A percentile compares a stretch with the other conserved stretches of the same genome.
phyloP scores from a whole-genome alignment of 768 basidiomycete species.

The Pholiota conissans region DNA sequence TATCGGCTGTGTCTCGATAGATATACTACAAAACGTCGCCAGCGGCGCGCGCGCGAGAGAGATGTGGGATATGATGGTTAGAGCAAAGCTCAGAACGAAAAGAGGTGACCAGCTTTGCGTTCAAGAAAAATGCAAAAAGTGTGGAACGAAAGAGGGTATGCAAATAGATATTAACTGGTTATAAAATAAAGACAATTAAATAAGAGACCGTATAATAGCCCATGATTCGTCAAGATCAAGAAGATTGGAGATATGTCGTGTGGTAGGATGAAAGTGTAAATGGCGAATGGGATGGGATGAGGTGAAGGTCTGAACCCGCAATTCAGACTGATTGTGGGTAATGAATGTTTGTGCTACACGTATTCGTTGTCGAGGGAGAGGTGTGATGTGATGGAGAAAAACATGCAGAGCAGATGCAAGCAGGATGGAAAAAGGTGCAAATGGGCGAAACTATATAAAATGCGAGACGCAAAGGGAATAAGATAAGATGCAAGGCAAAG shows the following conservation, averaged over 20 bases:
- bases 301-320: conserved; percentile 1
- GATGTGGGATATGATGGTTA: not conserved
- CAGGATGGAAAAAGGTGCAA: conserved; percentile 7
- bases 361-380: conserved; percentile 3
- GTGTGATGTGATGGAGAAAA: not conserved
- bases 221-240: conserved; percentile 20
- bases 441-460: conserved; percentile 1
- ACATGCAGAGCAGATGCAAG: conserved; percentile 4
- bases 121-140: not conserved
- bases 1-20: not conserved
- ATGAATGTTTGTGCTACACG: conserved; percentile 15
- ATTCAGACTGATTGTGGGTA: not conserved
- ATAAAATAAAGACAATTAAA: conserved; percentile 22
- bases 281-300: conserved; percentile 6
- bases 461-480: conserved; percentile 10
- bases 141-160: not conserved
- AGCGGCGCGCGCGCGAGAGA: not conserved
- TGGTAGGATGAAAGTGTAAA: not conserved
- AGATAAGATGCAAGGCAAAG: conserved; percentile 3
- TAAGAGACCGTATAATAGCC: conserved; percentile 20
- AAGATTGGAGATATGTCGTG: not conserved
- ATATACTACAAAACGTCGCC: conserved; percentile 1
- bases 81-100: not conserved
- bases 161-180: conserved; percentile 16
- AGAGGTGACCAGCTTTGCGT: not conserved